Evolutionary conservation across 768 basidiomycete genomes (phyloP).

Genomic region (Pleurotus eryngii): DNA sequence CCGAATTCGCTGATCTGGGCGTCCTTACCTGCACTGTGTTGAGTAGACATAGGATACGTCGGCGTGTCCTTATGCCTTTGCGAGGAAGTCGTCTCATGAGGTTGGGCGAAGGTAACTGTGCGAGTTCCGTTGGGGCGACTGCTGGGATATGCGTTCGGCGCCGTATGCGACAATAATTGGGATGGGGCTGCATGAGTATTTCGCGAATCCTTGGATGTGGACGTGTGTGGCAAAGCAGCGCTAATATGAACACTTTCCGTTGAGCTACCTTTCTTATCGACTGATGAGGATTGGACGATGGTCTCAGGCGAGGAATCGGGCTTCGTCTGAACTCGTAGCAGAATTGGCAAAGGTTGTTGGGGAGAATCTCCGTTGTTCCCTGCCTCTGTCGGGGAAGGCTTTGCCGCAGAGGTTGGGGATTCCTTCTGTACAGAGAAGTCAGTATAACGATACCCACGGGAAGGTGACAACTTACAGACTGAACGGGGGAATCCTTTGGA

Average conservation of each 20-base stretch:
- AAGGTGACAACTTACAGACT: not conserved
- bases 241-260: no score
- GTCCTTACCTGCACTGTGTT: no score
- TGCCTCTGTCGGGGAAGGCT: not conserved
- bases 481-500: not conserved
- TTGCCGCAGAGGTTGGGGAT: not conserved
- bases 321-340: not conserved
- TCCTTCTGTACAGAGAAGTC: not conserved
- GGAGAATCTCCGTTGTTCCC: not conserved
- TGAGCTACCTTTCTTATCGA: no score
- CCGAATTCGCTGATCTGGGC: not conserved
- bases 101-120: not conserved
- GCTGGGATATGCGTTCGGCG: not conserved
- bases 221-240: not conserved
- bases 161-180: no score
- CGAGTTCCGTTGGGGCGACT: not conserved
- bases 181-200: not conserved
- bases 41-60: no score
- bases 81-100: not conserved
- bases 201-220: conserved; percentile 1
- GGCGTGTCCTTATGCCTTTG: no score
- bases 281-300: not conserved
- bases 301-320: not conserved
- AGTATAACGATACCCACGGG: not conserved
- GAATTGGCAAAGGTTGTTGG: not conserved